Conservation (phyloP, 2,329 filamentous ascomycete genomes). For the Hypoxylon sp. region DNA sequence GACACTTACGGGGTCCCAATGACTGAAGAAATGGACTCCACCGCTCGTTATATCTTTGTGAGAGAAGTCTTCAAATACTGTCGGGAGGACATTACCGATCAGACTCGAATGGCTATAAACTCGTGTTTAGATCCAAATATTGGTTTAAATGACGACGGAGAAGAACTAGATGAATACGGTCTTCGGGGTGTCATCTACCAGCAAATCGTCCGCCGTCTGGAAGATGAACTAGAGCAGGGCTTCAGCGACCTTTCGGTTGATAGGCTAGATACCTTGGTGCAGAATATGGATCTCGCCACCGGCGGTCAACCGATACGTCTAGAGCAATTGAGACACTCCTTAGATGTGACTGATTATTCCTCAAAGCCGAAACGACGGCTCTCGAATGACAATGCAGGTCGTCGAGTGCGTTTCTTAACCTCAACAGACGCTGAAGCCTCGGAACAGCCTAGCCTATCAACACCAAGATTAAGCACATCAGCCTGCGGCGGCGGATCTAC, state of each 20-base stretch:
- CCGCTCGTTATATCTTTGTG: conserved; percentile 5
- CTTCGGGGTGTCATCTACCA: conserved; percentile 15
- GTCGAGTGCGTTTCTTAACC: conserved; percentile 13
- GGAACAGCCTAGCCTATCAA: neutral
- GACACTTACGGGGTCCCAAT: neutral
- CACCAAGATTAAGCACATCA: neutral
- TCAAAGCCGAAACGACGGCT: conserved; percentile 6
- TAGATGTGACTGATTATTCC: neutral
- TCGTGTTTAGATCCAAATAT: conserved; percentile 14
- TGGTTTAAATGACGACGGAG: conserved; percentile 1
- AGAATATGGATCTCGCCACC: conserved; percentile 11
- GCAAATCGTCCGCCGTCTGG: conserved; percentile 14
- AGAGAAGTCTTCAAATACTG: conserved; percentile 13
- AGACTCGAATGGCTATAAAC: conserved; percentile 17
- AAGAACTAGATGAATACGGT: conserved; percentile 4
- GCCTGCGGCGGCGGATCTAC: neutral
- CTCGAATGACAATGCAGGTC: neutral
- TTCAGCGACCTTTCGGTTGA: conserved; percentile 19
- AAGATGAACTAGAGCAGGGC: conserved; percentile 15
- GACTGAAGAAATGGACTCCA: neutral
- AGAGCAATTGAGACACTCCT: neutral
- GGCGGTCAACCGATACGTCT: conserved; percentile 12
- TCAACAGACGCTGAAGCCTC: neutral
- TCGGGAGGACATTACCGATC: conserved; percentile 8
- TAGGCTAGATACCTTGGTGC: conserved; percentile 7